A percentile compares a stretch with the other conserved stretches of the same genome.
phyloP scores from a whole-genome alignment of 2,329 filamentous ascomycete species.

The Colletotrichum sp. region DNA sequence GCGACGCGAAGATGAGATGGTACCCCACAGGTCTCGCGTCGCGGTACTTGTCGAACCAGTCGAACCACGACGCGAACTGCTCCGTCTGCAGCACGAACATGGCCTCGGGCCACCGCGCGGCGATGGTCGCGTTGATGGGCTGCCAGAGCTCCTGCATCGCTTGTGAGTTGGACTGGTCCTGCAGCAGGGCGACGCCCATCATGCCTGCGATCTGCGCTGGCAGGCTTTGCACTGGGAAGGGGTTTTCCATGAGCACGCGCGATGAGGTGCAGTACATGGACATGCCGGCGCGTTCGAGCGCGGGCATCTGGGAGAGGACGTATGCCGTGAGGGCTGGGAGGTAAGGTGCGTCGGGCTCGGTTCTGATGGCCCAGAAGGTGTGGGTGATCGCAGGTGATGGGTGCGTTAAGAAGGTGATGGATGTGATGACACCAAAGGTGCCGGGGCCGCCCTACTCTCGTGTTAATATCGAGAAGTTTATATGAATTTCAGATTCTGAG shows the following conservation, averaged over 20 bases:
- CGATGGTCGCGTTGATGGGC: slow-evolving; percentile 41
- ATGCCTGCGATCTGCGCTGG: slow-evolving; percentile 36
- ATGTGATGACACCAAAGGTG: slow-evolving; percentile 65
- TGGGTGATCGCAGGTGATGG: slow-evolving; percentile 41
- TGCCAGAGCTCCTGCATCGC: slow-evolving; percentile 33
- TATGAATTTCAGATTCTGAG: neutral
- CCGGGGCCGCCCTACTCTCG: slow-evolving; percentile 57
- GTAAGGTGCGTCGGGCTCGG: slow-evolving; percentile 33
- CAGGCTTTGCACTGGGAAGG: slow-evolving; percentile 35
- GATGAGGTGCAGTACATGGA: slow-evolving; percentile 47
- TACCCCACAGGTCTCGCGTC: slow-evolving; percentile 40
- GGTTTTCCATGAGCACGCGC: slow-evolving; percentile 36
- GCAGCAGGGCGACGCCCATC: slow-evolving; percentile 36
- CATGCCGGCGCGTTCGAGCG: slow-evolving; percentile 54
- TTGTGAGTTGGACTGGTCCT: slow-evolving; percentile 33
- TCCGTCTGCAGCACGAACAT: slow-evolving; percentile 19
- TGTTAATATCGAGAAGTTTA: neutral
- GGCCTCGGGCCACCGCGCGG: slow-evolving; percentile 38
- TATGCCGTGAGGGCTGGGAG: slow-evolving; percentile 54
- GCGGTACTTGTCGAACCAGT: slow-evolving; percentile 40
- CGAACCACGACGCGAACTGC: slow-evolving; percentile 34
- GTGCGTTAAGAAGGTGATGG: slow-evolving; percentile 59
- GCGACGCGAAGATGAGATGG: slow-evolving; percentile 44
- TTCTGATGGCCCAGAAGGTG: slow-evolving; percentile 26
- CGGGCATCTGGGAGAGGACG: slow-evolving; percentile 50